These are phyloP conservation scores for Trichoderma sp. DNA, from an alignment of 2,329 filamentous ascomycete genomes.

Conservation along the genomic window DNA sequence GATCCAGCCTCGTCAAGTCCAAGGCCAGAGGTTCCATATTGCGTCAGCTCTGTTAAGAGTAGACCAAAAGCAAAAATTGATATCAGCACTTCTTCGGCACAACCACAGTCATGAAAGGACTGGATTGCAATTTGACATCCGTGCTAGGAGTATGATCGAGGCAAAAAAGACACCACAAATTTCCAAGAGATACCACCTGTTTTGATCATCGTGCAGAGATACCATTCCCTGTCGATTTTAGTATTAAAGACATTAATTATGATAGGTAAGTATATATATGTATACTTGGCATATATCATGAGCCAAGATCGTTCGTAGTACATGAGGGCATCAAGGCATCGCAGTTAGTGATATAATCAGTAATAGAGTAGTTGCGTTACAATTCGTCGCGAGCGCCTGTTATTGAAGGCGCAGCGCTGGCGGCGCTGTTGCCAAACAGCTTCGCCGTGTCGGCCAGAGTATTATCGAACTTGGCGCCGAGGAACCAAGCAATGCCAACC, in stretches of 20 bases:
- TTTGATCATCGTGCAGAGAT: neutral
- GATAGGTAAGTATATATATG: constrained; percentile 12
- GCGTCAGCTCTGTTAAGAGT: constrained; percentile 28
- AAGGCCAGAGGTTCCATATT: constrained; percentile 23
- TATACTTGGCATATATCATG: constrained; percentile 15
- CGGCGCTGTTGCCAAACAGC: neutral
- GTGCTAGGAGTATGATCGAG: constrained; percentile 58
- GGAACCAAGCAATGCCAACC: constrained; percentile 73
- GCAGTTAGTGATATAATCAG: constrained; percentile 12
- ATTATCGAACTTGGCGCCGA: constrained; percentile 77
- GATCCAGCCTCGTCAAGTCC: constrained; percentile 18
- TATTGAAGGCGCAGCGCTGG: constrained; percentile 27
- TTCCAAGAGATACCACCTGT: neutral
- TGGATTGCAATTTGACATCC: constrained; percentile 99
- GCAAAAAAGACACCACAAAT: neutral
- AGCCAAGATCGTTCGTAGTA: constrained; percentile 11
- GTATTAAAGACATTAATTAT: constrained; percentile 16
- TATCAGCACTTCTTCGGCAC: constrained; percentile 99
- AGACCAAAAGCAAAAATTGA: constrained; percentile 41
- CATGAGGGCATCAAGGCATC: constrained; percentile 16
- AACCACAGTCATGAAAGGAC: constrained; percentile 81
- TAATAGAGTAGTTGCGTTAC: constrained; percentile 25
- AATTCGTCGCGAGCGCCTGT: constrained; percentile 37
- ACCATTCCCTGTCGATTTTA: neutral
- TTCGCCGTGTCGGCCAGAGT: constrained; percentile 5